phyloP scores from a whole-genome alignment of 108 stramenopile genomes.

The Licmophora abbreviata region DNA sequence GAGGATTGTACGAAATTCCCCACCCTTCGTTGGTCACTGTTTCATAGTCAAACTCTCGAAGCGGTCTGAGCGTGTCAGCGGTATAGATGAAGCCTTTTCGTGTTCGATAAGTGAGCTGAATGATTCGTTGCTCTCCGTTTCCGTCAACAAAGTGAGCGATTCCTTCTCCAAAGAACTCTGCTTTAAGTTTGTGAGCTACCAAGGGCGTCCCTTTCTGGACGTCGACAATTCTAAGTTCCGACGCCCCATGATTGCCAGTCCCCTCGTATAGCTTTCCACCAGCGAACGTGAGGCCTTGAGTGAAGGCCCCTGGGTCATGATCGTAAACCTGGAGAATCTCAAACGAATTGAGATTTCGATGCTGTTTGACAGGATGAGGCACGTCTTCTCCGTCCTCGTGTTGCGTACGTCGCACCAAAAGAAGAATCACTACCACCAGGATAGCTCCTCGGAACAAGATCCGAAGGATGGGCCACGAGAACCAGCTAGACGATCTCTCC shows the following conservation, averaged over 20 bases:
- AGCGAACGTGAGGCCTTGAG: constrained; percentile 54
- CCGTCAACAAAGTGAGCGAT: constrained; percentile 32
- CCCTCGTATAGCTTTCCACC: constrained; percentile 37
- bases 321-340: constrained; percentile 10
- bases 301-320: constrained; percentile 55
- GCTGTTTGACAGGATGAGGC: too few species aligned
- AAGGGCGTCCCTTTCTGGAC: constrained; percentile 18
- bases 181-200: constrained; percentile 17
- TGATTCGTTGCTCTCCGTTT: constrained; percentile 33
- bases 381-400: too few species aligned
- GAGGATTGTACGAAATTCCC: constrained; percentile 68
- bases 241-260: constrained; percentile 50
- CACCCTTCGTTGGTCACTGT: constrained; percentile 64
- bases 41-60: constrained; percentile 25
- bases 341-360: constrained; percentile 5
- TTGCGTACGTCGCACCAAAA: too few species aligned
- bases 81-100: constrained; percentile 46
- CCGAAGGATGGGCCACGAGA: too few species aligned
- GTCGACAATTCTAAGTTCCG: constrained; percentile 39
- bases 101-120: constrained; percentile 70
- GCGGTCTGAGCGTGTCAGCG: constrained; percentile 20
- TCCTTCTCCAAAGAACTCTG: constrained; percentile 64
- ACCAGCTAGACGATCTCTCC: too few species aligned
- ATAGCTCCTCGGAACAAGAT: too few species aligned
- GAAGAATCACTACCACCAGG: too few species aligned